Base-by-base conservation (phyloP, 257 asterid genomes). In the Penstemon eatonii region DNA sequence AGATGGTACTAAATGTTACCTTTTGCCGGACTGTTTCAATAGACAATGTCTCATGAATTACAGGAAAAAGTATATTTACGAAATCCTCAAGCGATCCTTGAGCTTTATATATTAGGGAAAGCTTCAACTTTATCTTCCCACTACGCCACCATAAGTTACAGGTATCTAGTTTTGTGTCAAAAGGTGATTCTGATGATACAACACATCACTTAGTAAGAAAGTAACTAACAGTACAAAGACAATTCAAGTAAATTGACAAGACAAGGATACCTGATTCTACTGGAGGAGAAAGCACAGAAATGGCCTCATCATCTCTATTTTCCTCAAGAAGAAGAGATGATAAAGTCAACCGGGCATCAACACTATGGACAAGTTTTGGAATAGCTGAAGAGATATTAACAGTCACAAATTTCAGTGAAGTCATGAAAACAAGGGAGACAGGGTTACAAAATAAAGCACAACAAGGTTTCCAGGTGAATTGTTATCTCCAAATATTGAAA, bases 271-370 rank as follows among this genome's bases (percentile, higher is more conserved):
- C 89, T 71, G 87, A 70, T 65, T 76, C 89, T 74, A 65, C 63
- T 53, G 96, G 92, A 71, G 96, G 90, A 71, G 90, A 84, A 61
- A 92, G 96, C 73, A 92, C 85, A 75, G 86, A 82, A 75, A 89
- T 85, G 53, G 98, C 96, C 82, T 92, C 95, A 73, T 84, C 94
- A 50, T 80, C 83, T 85, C 88, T 89, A 45, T 68, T 80, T 73
- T 89, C 95, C 79, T 86, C 90, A 83, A 89, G 86, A 68, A 92
- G 98, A 71, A 92, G 84, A 40, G 90, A 81, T 8, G 95, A 78
- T 46, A 92, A 68, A 36, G 79, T 72, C 74, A 92, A 75, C 76
- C 98, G 85, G 52, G 92, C 91, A 83, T 86, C 95, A 73, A 79
- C 76, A 78, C 71, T 80, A 60, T 85, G 66, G 54, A 77, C 84